These are phyloP conservation scores for Tetrastigma voinierianum DNA, from an alignment of 164 flowering plant species.

Conservation along the genomic window DNA sequence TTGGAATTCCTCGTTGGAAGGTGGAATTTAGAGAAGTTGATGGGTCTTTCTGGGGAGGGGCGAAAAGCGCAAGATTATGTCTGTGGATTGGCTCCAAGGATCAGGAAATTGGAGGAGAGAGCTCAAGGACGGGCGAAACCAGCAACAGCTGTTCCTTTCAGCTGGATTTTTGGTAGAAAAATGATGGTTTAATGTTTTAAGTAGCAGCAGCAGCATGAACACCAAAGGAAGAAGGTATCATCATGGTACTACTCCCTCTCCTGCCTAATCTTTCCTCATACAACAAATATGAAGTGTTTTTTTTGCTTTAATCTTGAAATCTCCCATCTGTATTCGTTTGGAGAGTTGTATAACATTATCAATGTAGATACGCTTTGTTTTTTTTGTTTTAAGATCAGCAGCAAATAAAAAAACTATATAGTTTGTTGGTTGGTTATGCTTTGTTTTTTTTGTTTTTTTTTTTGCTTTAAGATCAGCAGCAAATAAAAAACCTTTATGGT, in stretches of 20 bases:
- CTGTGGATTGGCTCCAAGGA: slow-evolving; percentile 45
- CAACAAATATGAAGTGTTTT: too few relatives aligned
- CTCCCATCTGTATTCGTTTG: not conserved
- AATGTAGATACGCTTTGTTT: not conserved
- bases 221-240: too few relatives aligned
- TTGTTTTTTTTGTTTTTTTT: too few relatives aligned
- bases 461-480: too few relatives aligned
- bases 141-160: slow-evolving; percentile 29
- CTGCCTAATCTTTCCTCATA: too few relatives aligned
- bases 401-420: too few relatives aligned
- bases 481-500: too few relatives aligned
- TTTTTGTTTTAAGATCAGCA: too few relatives aligned
- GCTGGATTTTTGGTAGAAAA: slow-evolving; percentile 43
- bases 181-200: slow-evolving; percentile 18
- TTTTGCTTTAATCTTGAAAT: not conserved
- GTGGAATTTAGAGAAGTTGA: slow-evolving; percentile 47
- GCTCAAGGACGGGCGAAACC: slow-evolving; percentile 32
- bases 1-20: slow-evolving; percentile 48
- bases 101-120: slow-evolving; percentile 45
- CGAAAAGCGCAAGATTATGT: slow-evolving; percentile 48
- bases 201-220: too few relatives aligned
- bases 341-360: not conserved
- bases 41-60: slow-evolving; percentile 44
- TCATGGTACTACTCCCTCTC: too few relatives aligned
- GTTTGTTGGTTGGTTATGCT: too few relatives aligned